Conservation (phyloP, 2,329 filamentous ascomycete species). For the Chaetomiaceae sp. region DNA sequence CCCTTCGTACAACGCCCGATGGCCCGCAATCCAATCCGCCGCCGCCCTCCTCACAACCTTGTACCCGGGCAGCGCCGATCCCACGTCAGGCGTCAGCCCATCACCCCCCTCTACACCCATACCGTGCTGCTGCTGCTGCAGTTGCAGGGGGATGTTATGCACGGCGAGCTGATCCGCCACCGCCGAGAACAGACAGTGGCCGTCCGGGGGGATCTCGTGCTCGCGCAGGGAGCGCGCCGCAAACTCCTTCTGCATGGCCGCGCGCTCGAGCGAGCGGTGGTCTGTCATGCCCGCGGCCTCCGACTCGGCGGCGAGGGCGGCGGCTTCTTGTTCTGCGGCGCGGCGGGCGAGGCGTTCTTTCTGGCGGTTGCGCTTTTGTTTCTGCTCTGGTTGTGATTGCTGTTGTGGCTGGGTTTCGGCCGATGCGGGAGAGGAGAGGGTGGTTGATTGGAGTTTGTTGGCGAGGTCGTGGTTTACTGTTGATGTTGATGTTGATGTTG, state of each 20-base stretch:
- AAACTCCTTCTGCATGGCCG: constrained; percentile 66
- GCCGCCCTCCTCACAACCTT: constrained; percentile 65
- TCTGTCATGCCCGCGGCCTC: constrained; percentile 75
- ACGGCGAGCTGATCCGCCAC: constrained; percentile 75
- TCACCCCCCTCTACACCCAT: constrained; percentile 19
- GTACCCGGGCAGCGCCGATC: constrained; percentile 47
- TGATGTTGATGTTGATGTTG: background rate
- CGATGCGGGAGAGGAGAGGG: constrained; percentile 21
- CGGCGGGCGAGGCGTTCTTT: constrained; percentile 88
- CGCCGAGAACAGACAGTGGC: constrained; percentile 91
- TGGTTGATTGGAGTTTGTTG: constrained; percentile 12
- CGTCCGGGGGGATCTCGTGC: constrained; percentile 79
- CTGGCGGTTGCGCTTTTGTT: constrained; percentile 73
- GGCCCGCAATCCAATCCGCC: constrained; percentile 68
- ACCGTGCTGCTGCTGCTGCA: constrained; percentile 27
- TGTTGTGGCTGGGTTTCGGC: constrained; percentile 16
- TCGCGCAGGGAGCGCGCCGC: constrained; percentile 61
- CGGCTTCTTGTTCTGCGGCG: constrained; percentile 75
- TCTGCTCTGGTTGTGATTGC: constrained; percentile 12
- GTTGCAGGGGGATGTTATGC: constrained; percentile 41
- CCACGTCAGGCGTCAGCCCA: constrained; percentile 17
- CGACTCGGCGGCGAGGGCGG: constrained; percentile 60
- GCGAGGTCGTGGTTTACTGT: constrained; percentile 6
- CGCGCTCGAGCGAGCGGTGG: constrained; percentile 64
- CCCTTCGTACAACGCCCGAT: constrained; percentile 76